A percentile compares a stretch with the other conserved stretches of the same genome.
Conservation (phyloP, 164 flowering plant genomes). For the Euptelea pleiosperma region DNA sequence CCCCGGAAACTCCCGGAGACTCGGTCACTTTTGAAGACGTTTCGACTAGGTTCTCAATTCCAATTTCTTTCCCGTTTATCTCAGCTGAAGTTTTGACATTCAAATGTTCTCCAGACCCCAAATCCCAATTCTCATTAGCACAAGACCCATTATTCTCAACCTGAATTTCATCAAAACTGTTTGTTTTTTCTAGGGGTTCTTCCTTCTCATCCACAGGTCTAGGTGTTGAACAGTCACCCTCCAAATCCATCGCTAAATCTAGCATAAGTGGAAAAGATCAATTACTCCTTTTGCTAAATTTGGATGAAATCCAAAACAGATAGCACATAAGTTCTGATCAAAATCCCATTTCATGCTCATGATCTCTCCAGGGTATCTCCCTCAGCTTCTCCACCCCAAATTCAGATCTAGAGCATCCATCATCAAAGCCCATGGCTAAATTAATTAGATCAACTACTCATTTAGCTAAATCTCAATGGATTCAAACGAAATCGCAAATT, state of each 20-base stretch:
- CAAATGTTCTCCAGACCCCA: slow-evolving; percentile 5
- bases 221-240: slow-evolving; percentile 27
- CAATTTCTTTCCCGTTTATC: slow-evolving; percentile 15
- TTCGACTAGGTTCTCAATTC: slow-evolving; percentile 10
- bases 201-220: slow-evolving; percentile 36
- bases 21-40: slow-evolving; percentile 10
- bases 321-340: neutral
- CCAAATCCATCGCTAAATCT: slow-evolving; percentile 41
- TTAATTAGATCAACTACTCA: too few relatives aligned
- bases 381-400: slow-evolving; percentile 5
- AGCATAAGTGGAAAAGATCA: neutral
- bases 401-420: slow-evolving; percentile 8
- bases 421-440: too few relatives aligned
- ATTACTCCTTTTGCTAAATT: neutral
- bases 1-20: slow-evolving; percentile 19
- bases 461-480: too few relatives aligned
- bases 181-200: slow-evolving; percentile 11
- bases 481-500: too few relatives aligned
- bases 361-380: neutral
- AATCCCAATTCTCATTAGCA: slow-evolving; percentile 17
- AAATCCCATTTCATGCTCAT: neutral
- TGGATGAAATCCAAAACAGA: neutral
- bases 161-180: slow-evolving; percentile 18
- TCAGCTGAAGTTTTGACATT: slow-evolving; percentile 3
- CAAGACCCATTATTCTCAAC: slow-evolving; percentile 32